phyloP scores from a whole-genome alignment of 2,329 filamentous ascomycete genomes.

The Penicillium expansum region DNA sequence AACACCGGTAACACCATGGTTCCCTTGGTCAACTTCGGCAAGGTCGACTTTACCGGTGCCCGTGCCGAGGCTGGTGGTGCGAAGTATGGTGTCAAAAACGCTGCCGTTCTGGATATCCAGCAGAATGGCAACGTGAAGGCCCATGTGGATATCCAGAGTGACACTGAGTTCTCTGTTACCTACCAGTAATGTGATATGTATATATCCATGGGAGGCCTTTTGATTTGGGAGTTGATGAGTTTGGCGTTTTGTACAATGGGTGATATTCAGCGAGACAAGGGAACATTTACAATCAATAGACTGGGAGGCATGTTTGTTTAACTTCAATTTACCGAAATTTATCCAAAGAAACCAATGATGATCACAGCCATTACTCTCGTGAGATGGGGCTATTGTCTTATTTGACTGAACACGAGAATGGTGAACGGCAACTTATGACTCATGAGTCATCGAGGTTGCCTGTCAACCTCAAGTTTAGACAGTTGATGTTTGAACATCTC shows the following conservation, averaged over 20 bases:
- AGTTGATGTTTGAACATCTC: not conserved
- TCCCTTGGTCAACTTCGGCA: conserved; percentile 49
- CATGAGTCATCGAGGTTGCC: not conserved
- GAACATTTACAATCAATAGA: not conserved
- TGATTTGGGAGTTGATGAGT: not conserved
- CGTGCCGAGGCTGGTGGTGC: conserved; percentile 24
- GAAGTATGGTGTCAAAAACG: conserved; percentile 35
- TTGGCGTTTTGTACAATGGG: not conserved
- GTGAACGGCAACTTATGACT: not conserved
- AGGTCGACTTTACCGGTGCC: conserved; percentile 40
- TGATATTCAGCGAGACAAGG: not conserved
- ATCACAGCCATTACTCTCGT: not conserved
- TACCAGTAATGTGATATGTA: conserved; percentile 11
- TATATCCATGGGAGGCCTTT: not conserved
- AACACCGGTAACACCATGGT: conserved; percentile 41
- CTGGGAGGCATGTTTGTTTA: not conserved
- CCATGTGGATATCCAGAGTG: conserved; percentile 24
- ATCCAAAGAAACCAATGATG: not conserved
- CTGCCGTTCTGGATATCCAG: conserved; percentile 49
- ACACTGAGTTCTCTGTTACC: conserved; percentile 28
- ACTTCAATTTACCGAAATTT: not conserved
- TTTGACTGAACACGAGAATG: not conserved
- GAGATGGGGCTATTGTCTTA: too few relatives aligned
- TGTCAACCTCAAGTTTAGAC: not conserved
- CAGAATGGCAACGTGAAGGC: conserved; percentile 42